phyloP scores from a whole-genome alignment of 2,329 filamentous ascomycete species.

The Fusarium xyrophilum region DNA sequence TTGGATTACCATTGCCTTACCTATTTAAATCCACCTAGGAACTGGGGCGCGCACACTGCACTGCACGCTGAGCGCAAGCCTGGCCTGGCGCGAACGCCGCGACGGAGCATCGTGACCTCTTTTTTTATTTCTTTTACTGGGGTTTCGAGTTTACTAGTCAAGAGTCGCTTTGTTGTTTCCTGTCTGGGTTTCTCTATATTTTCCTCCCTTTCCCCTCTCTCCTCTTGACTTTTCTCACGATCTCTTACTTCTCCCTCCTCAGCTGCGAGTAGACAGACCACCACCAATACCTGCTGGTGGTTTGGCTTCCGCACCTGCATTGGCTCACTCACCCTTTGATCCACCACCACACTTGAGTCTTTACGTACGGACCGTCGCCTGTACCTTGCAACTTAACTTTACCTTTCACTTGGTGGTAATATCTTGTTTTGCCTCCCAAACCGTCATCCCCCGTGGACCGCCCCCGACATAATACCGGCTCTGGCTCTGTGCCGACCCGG shows the following conservation, averaged over 20 bases:
- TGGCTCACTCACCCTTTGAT: constrained; percentile 43
- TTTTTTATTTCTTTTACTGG: constrained; percentile 30
- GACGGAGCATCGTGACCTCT: constrained; percentile 43
- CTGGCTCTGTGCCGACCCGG: constrained; percentile 29
- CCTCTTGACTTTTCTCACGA: constrained; percentile 15
- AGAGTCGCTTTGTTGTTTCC: constrained; percentile 9
- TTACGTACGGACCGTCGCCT: constrained; percentile 45
- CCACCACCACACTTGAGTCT: constrained; percentile 45
- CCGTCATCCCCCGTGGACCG: constrained; percentile 34
- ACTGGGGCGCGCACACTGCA: constrained; percentile 35
- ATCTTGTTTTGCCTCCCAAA: constrained; percentile 34
- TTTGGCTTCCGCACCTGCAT: constrained; percentile 40
- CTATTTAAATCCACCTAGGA: constrained; percentile 37
- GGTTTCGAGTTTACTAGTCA: constrained; percentile 27
- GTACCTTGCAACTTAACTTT: constrained; percentile 1
- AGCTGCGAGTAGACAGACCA: constrained; percentile 12
- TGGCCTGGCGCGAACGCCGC: constrained; percentile 40
- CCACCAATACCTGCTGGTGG: constrained; percentile 22
- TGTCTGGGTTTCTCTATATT: constrained; percentile 17
- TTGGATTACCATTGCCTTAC: constrained; percentile 31
- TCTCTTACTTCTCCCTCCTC: constrained; percentile 4
- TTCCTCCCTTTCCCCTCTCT: constrained; percentile 12
- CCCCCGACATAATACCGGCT: constrained; percentile 39
- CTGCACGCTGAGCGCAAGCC: constrained; percentile 16
- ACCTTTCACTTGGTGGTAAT: constrained; percentile 18